Evolutionary conservation across 1,284 basidiomycete species (phyloP), one percentile per base, ranked within the genome.

Genomic region (Ceratobasidium sp.): DNA sequence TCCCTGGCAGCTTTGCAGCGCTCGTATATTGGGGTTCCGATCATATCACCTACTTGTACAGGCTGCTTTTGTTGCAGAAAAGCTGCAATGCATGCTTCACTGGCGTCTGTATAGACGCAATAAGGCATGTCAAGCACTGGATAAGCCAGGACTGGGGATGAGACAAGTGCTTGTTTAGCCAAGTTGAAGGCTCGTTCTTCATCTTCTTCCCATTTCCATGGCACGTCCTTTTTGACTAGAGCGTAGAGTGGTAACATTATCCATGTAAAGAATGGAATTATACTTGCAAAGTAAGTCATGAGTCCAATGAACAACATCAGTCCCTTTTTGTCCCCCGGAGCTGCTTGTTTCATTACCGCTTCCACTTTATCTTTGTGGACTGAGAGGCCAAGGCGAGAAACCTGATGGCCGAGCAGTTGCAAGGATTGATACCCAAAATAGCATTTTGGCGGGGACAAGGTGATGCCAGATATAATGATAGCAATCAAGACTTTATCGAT

Each of bases 61-160:
- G 82, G 82, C 77, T 87, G 86, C 3, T 86, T 82, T 77, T 87
- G 86, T 57, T 87, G 86, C 18, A 87, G 78, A 4, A 81, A 82
- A 0, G 81, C 80, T 0, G 81, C 86, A 7, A 86, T 33, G 0
- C 82, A 86, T 20, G 81, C 80, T 67, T 86, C 86, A 33, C 81
- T 87, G 0, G 86, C 85, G 78, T 87, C 86, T 0, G 84, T 84
- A 71, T 87, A 87, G 0, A 86, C 46, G 6, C 84, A 70, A 71
- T 86, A 87, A 0, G 84, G 84, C 41, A 27, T 23, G 3, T 82
- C 84, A 14, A 79, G 79, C 2, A 82, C 81, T 0, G 85, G 80
- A 77, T 86, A 82, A 20, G 81, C 84, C 38, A 82, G 46, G 0
- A 79, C 73, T 41, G 79, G 78, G 3, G 79, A 38, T 5, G 50